These are phyloP conservation scores for Amanita muscaria DNA, from an alignment of 768 basidiomycete species.

Conservation along the genomic window DNA sequence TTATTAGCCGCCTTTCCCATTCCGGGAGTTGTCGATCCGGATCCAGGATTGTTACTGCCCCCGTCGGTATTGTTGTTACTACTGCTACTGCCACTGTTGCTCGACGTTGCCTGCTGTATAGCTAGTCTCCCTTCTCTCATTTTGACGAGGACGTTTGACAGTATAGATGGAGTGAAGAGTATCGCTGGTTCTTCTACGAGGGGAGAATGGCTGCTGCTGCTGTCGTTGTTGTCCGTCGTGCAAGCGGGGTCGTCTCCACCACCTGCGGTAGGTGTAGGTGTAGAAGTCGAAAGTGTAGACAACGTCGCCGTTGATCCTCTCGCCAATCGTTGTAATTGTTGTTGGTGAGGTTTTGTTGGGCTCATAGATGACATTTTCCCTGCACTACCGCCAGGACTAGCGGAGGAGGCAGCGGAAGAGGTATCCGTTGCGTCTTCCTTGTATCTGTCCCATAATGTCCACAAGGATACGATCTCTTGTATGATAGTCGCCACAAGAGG, in stretches of 20 bases:
- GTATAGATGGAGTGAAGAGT: conserved; percentile 52
- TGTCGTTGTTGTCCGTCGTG: background rate
- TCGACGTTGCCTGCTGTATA: too few species aligned
- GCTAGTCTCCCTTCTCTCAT: conserved; percentile 62
- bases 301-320: too few species aligned
- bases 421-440: conserved; percentile 44
- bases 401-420: conserved; percentile 19
- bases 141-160: conserved; percentile 46
- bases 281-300: too few species aligned
- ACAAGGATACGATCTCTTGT: conserved; percentile 86
- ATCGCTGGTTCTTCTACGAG: background rate
- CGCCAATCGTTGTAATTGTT: too few species aligned
- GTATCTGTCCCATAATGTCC: conserved; percentile 83
- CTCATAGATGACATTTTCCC: background rate
- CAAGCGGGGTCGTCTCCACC: background rate
- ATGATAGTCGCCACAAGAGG: conserved; percentile 74
- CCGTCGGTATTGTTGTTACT: too few species aligned
- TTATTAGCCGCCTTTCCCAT: conserved; percentile 43
- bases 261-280: background rate
- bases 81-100: too few species aligned
- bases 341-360: background rate
- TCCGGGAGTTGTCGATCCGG: background rate
- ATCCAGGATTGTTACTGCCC: background rate
- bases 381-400: conserved; percentile 14
- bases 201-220: too few species aligned